Evolutionary conservation across 768 basidiomycete genomes (phyloP), one percentile per base, ranked within the genome.

Genomic region (Boletus rufocinnamomeus): DNA sequence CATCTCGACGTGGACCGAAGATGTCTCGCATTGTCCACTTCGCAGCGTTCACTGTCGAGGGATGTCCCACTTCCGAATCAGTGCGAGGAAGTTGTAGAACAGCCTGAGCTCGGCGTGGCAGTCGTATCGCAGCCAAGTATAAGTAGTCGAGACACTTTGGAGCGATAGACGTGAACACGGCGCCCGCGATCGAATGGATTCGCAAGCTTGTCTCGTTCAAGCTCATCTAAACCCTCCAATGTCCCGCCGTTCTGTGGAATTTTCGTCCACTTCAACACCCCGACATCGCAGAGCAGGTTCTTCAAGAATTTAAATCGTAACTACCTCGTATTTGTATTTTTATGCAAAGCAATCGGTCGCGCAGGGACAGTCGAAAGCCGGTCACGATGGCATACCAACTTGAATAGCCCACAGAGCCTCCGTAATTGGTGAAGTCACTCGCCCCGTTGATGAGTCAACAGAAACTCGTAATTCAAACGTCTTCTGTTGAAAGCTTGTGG

Each of bases 111-210:
- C 64, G 37, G 46, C 58, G 52, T 6, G 60, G 60, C 30, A 52
- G 50, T 41, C 60, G 67, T 4, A 69, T 62, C 56, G 60, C 63
- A 34, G 60, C 32, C 30, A 49, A 49, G 63, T 3, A 56, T 66
- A 13, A 60, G 50, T 9, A n/a, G 61, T 69, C 30, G 61, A 58
- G 50, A 57, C 56, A 4, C 50, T 67, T 7, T 70, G 68, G 68
- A 48, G 28, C 45, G 68, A 70, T 21, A 56, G 45, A 47, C 54
- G 30, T 16, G 66, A 54, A 40, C 27, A 47, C 27, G 43, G 45
- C 19, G 47, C 37, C n/a, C 53, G 25, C 32, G 47, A 50, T 50
- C 59, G 35, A 25, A 52, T 17, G 32, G 56, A 62, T 38, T 16
- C 43, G n/a, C 56, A 52, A 21, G 16, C 23, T 27, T 48, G 14